Evolutionary conservation across 192 early-diverging fungal species (phyloP), one percentile per base, ranked within the genome.

Genomic region (Coemansia sp.): DNA sequence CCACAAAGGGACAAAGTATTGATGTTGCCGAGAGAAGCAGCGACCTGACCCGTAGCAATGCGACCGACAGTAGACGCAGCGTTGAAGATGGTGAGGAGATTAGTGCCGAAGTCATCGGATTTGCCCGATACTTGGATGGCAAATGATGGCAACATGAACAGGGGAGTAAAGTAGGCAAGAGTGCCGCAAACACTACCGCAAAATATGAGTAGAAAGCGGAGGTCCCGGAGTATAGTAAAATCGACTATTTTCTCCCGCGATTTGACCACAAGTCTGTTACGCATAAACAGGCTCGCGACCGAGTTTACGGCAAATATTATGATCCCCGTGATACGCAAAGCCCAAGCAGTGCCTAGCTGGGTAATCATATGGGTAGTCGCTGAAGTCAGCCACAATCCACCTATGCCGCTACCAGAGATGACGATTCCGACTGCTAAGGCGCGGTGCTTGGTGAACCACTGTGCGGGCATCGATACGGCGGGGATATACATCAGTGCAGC

Each of bases 21-120:
- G 70, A 89, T 72, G 61, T 88, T 88, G 27, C 91, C 91, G 8
- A 86, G 36, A 1, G 55, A 60, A 44, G 87, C 86, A 3, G 89
- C 88, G 31, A 89, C 62, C 18, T 87, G 77, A 41, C 91, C 91
- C 12, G 89, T 80, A 2, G 78, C 68, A 69, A 92, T 86, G 33
- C 91, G 87, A 11, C 87, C 88, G 0, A 89, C 50, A 3, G 90
- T 88, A n/a, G 89, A 89, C 18, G 84, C 73, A 29, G 84, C 91
- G 46, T 87, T 88, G 85, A 91, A 87, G 41, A 94, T 70, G 55
- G 88, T 88, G 31, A 92, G 66, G 44, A 92, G 78, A 31, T 86
- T 74, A 5, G 87, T 83, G 18, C 85, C 89, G 12, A 86, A 82
- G 0, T 61, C 66, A 3, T 40, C 29, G 10, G 76, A 69, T 29